These are phyloP conservation scores for Zasmidium cellare DNA, from an alignment of 2,329 filamentous ascomycete species.

Conservation along the genomic window DNA sequence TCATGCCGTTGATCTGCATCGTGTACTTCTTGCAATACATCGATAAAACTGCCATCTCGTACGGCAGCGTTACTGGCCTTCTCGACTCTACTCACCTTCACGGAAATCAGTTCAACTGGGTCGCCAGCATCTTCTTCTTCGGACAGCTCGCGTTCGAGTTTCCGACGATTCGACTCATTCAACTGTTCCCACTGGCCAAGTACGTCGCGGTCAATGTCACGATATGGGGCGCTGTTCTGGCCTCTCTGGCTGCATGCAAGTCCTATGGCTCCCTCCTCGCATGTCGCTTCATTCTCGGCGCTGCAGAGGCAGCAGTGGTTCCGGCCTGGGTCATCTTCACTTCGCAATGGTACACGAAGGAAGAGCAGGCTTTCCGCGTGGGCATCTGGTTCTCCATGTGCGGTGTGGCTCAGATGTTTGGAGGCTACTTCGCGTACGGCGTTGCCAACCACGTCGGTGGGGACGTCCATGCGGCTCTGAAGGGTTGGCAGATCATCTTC, in stretches of 20 bases:
- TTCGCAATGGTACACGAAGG: slow-evolving; percentile 69
- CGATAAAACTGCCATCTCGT: slow-evolving; percentile 57
- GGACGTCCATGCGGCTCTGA: slow-evolving; percentile 56
- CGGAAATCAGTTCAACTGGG: slow-evolving; percentile 51
- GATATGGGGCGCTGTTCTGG: slow-evolving; percentile 61
- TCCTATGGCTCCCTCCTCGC: slow-evolving; percentile 62
- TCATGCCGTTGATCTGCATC: slow-evolving; percentile 59
- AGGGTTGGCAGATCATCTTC: slow-evolving; percentile 65
- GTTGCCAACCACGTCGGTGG: slow-evolving; percentile 57
- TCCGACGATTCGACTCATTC: slow-evolving; percentile 63
- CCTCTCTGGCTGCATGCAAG: slow-evolving; percentile 61
- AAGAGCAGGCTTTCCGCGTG: slow-evolving; percentile 63
- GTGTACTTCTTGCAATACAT: slow-evolving; percentile 60
- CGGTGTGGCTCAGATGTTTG: slow-evolving; percentile 62
- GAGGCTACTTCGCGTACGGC: slow-evolving; percentile 62
- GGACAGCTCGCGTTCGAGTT: slow-evolving; percentile 60
- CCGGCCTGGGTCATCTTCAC: slow-evolving; percentile 68
- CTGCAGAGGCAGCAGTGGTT: slow-evolving; percentile 67
- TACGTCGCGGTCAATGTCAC: slow-evolving; percentile 65
- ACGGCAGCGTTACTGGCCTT: slow-evolving; percentile 52
- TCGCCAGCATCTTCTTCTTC: slow-evolving; percentile 52
- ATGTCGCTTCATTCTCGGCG: slow-evolving; percentile 65
- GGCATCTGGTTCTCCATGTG: slow-evolving; percentile 70
- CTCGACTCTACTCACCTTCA: slow-evolving; percentile 46
- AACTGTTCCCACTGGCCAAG: slow-evolving; percentile 63